These are phyloP conservation scores for Malassezia japonica DNA, from an alignment of 1,284 basidiomycete genomes.

Conservation along the genomic window DNA sequence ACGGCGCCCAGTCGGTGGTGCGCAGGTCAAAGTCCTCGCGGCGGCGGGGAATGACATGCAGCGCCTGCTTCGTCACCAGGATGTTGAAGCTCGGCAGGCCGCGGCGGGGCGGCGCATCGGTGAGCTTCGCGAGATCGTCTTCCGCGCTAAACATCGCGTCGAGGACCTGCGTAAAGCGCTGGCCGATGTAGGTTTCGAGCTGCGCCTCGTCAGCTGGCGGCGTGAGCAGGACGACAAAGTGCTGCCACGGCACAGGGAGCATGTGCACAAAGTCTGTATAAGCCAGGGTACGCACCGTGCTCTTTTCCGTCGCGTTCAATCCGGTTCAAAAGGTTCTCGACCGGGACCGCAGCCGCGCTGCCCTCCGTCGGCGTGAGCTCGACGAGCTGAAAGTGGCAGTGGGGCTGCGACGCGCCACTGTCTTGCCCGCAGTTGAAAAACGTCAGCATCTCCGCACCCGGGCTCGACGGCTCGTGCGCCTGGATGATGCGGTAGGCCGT, in stretches of 20 bases:
- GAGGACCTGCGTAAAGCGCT: slow-evolving; percentile 32
- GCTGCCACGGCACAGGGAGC: slow-evolving; percentile 41
- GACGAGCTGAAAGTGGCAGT: slow-evolving; percentile 43
- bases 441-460: slow-evolving; percentile 24
- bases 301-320: slow-evolving; percentile 42
- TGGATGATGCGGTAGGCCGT: slow-evolving; percentile 31
- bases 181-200: slow-evolving; percentile 29
- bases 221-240: slow-evolving; percentile 37
- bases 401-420: slow-evolving; percentile 38
- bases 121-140: neutral
- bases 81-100: slow-evolving; percentile 36
- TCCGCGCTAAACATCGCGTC: slow-evolving; percentile 32
- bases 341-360: slow-evolving; percentile 21
- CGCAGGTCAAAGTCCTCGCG: slow-evolving; percentile 25
- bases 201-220: slow-evolving; percentile 11
- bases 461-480: slow-evolving; percentile 6
- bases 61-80: slow-evolving; percentile 33
- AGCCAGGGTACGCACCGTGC: slow-evolving; percentile 16
- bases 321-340: slow-evolving; percentile 31
- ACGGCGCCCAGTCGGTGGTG: slow-evolving; percentile 10
- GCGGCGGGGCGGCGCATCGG: neutral
- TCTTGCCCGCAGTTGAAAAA: slow-evolving; percentile 45
- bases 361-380: slow-evolving; percentile 23
- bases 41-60: slow-evolving; percentile 41
- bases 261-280: slow-evolving; percentile 26